phyloP scores from a whole-genome alignment of 75 land plant species.

The Picea sitchensis region DNA sequence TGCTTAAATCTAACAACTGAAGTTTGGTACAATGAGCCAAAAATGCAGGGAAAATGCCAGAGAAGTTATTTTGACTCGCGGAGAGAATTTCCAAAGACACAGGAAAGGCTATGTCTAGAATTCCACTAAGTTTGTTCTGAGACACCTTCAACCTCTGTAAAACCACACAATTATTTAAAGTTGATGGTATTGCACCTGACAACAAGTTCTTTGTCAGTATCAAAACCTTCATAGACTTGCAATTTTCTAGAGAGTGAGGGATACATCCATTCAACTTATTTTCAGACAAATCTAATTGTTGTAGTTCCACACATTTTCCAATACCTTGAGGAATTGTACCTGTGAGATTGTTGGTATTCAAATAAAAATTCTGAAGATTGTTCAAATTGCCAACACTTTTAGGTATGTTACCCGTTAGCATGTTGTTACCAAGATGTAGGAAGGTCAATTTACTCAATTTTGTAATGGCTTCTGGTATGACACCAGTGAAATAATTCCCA shows the following conservation, averaged over 20 bases:
- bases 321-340: conserved; percentile 63
- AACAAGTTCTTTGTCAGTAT: too few relatives aligned
- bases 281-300: conserved; percentile 22
- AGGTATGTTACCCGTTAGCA: conserved; percentile 61
- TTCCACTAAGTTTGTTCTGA: too few relatives aligned
- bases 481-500: conserved; percentile 60
- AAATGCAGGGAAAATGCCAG: background rate
- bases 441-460: conserved; percentile 25
- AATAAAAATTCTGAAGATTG: conserved; percentile 21
- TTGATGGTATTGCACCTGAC: too few relatives aligned
- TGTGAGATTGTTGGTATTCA: conserved; percentile 51
- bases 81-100: background rate
- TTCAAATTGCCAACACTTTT: conserved; percentile 25
- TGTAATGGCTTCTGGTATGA: conserved; percentile 47
- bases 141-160: too few relatives aligned
- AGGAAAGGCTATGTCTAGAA: too few relatives aligned
- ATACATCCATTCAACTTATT: conserved; percentile 32
- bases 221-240: background rate
- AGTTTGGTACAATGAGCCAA: background rate
- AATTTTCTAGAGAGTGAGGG: background rate
- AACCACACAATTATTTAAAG: too few relatives aligned
- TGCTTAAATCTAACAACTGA: conserved; percentile 9
- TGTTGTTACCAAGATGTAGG: conserved; percentile 48
- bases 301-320: conserved; percentile 30
- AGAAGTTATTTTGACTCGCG: background rate